phyloP scores from a whole-genome alignment of 768 basidiomycete genomes.

The Pulveroboletus sp. region DNA sequence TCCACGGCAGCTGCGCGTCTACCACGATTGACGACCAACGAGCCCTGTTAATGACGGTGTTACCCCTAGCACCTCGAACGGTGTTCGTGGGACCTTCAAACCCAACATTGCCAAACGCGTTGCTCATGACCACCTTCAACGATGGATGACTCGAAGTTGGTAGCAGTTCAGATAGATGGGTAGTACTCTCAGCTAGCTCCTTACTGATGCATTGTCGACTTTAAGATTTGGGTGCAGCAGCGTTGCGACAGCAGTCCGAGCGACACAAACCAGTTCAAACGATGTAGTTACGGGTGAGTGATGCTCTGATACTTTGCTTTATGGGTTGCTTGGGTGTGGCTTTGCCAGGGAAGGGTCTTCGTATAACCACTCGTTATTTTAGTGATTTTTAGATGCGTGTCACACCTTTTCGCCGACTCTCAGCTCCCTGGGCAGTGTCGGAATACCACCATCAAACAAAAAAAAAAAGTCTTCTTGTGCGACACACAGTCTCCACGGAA shows the following conservation, averaged over 20 bases:
- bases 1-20: background rate
- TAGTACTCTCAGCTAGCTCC: background rate
- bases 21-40: no score
- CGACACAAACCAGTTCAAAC: background rate
- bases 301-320: background rate
- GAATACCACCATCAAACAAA: background rate
- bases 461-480: background rate
- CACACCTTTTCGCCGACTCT: background rate
- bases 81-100: background rate
- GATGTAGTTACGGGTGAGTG: background rate
- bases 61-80: background rate
- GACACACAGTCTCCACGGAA: background rate
- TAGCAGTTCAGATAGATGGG: no score
- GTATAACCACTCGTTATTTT: background rate
- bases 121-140: background rate
- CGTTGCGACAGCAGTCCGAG: no score
- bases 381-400: background rate
- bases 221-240: no score
- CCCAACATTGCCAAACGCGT: background rate
- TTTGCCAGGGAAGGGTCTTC: background rate
- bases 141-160: no score
- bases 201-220: background rate
- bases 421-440: background rate
- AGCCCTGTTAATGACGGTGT: background rate
- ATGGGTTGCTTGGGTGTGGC: background rate